Base-by-base conservation (phyloP, 2,329 filamentous ascomycete genomes). In the Dactylella cylindrospora region DNA sequence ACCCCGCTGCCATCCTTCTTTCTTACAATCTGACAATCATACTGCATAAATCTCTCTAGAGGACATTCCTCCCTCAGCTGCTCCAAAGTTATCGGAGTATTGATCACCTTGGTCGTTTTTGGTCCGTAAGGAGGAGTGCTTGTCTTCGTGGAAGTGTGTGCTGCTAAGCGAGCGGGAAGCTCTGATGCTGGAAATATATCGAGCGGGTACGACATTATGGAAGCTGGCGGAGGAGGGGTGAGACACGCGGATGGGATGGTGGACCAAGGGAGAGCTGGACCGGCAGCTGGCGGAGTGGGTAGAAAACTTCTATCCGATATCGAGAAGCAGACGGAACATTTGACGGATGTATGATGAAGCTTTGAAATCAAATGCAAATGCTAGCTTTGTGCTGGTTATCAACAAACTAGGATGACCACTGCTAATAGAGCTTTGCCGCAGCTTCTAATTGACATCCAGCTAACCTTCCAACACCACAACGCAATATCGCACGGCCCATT, bases 131-230 rank as follows among this genome's bases (percentile, higher is more conserved):
- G 54, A 20, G 57, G 57, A 17, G 49, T 38, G 29, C 45, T 23
- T 3, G 35, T 22, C 3, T 28, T 32, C 1, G 22, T 43, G 3
- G 23, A 8, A 15, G 59, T 57, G 33, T 57, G 59, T 17, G 51
- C 39, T 8, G 52, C 51, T 20, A 64, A 43, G 10, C 59, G 59
- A 26, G 46, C 51, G 20, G 59, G 59, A 32, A 64, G 51, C 52
- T 64, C 59, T 50, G 59, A 64, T 64, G 59, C 59, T 23, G 59
- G 59, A 32, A 64, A 64, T 28, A 35, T 46, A 38, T 64, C 59
- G 26, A 64, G 45, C 32, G 59, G 59, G 36, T 40, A 55, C 39
- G 51, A 51, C 59, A 64, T 64, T 50, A 17, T 22, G 9, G 31
- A 9, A 32, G 39, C 32, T 23, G 49, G 43, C 22, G 39, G 43